Evolutionary conservation across 1,284 basidiomycete species (phyloP).

Genomic region (Agroathelia rolfsii): DNA sequence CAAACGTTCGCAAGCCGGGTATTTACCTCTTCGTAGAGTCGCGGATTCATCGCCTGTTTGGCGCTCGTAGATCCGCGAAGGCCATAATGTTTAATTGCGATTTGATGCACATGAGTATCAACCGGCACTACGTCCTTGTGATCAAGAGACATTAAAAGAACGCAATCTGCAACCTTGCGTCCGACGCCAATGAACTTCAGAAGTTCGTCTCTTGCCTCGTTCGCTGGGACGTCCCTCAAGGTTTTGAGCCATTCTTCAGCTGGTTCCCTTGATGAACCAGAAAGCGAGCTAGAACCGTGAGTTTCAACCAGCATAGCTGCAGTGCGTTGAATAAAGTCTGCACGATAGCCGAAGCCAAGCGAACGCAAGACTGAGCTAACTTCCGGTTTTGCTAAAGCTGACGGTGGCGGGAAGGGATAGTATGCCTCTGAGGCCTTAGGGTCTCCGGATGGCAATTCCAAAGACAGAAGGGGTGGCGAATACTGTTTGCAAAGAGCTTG

Average conservation of each 20-base stretch:
- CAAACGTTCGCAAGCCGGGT: conserved; percentile 56
- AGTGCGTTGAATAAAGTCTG: conserved; percentile 80
- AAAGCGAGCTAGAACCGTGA: no score
- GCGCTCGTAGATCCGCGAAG: conserved; percentile 41
- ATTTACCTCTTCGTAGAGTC: conserved; percentile 71
- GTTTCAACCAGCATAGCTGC: conserved; percentile 68
- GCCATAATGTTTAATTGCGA: conserved; percentile 76
- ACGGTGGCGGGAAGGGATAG: conserved; percentile 81
- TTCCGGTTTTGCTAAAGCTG: conserved; percentile 48
- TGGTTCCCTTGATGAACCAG: conserved; percentile 25
- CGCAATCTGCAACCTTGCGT: conserved; percentile 92
- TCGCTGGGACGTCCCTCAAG: conserved; percentile 44
- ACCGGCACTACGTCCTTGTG: conserved; percentile 76
- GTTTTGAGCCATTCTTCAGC: conserved; percentile 52
- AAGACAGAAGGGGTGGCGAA: conserved; percentile 52
- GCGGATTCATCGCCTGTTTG: conserved; percentile 61
- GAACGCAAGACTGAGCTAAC: conserved; percentile 63
- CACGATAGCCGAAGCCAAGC: conserved; percentile 94
- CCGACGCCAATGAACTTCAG: conserved; percentile 86
- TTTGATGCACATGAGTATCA: conserved; percentile 87
- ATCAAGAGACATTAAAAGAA: conserved; percentile 82
- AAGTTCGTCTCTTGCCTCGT: conserved; percentile 63
- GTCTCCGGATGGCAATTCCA: conserved; percentile 36
- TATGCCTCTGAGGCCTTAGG: conserved; percentile 33
- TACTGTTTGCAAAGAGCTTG: conserved; percentile 64